Percentiles rank a stretch among this genome's conserved stretches.
Evolutionary conservation across 2,329 filamentous ascomycete genomes (phyloP).

Genomic region (Alternaria longipes): DNA sequence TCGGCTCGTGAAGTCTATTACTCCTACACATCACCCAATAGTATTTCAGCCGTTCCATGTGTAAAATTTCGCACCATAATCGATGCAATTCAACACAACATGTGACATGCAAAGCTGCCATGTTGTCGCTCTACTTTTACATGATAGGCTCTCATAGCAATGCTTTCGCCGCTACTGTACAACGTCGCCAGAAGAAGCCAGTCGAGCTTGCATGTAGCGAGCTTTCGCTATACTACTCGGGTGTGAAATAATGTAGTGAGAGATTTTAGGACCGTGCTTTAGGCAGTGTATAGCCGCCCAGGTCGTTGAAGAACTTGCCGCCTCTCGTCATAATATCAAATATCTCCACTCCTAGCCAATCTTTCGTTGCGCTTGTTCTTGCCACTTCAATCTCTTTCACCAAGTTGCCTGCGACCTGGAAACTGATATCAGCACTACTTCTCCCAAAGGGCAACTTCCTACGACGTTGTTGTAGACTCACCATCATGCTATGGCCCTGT

Average conservation of each 20-base stretch:
- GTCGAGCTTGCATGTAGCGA: neutral
- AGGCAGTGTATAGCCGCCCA: conserved; percentile 49
- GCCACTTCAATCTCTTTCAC: conserved; percentile 43
- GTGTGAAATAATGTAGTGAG: neutral
- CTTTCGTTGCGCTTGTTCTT: conserved; percentile 32
- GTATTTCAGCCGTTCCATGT: neutral
- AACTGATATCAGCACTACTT: neutral
- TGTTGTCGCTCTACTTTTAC: neutral
- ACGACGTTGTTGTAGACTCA: conserved; percentile 20
- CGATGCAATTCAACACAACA: neutral
- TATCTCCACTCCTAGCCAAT: conserved; percentile 50
- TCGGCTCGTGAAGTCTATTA: conserved; percentile 30
- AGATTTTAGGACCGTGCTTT: conserved; percentile 27
- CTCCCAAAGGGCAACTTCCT: neutral
- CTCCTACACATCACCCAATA: conserved; percentile 19
- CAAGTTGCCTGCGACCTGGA: conserved; percentile 41
- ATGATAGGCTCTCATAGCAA: neutral
- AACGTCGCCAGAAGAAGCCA: neutral
- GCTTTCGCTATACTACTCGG: neutral
- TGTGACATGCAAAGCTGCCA: neutral
- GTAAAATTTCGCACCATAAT: neutral
- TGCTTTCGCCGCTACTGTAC: neutral
- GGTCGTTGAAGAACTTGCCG: conserved; percentile 47
- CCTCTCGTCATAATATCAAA: conserved; percentile 43
- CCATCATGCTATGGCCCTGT: conserved; percentile 43